phyloP scores from a whole-genome alignment of 2,329 filamentous ascomycete species.

The Pseudogymnoascus sp. region DNA sequence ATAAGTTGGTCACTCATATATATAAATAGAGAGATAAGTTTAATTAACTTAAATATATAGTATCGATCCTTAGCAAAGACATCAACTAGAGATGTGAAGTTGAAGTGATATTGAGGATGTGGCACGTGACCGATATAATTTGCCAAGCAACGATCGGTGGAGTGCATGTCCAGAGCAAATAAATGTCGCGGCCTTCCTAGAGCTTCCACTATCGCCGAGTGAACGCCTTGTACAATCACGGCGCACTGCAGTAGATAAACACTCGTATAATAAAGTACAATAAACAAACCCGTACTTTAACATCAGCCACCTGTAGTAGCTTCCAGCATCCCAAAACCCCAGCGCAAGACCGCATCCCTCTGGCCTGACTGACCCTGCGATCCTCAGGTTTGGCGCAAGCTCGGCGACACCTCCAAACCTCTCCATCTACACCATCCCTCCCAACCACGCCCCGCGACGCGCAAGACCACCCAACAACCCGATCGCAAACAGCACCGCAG shows the following conservation, averaged over 20 bases:
- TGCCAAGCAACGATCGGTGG: not conserved
- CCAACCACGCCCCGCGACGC: not conserved
- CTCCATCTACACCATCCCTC: conserved; percentile 3
- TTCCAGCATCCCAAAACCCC: not conserved
- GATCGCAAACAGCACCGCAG: not conserved
- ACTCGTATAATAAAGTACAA: conserved; percentile 2
- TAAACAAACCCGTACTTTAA: not conserved
- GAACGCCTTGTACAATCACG: not conserved
- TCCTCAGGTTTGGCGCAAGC: conserved; percentile 9
- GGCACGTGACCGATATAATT: conserved; percentile 1
- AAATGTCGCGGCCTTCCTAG: conserved; percentile 1
- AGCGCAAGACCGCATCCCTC: not conserved
- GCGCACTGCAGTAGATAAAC: conserved; percentile 5
- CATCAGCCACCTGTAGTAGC: not conserved
- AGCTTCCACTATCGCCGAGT: conserved; percentile 1
- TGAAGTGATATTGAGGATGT: not conserved
- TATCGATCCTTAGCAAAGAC: too few relatives aligned
- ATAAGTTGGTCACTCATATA: too few relatives aligned
- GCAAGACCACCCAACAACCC: conserved; percentile 5
- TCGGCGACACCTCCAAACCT: not conserved
- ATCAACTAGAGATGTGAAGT: too few relatives aligned
- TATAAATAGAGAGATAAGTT: too few relatives aligned
- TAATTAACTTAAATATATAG: too few relatives aligned
- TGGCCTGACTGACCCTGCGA: conserved; percentile 5
- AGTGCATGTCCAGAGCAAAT: conserved; percentile 6